A percentile compares a stretch with the other conserved stretches of the same genome.
These are phyloP conservation scores for Plasmodium sp. DNA, from an alignment of 169 alveolate genomes.

Conservation along the genomic window DNA sequence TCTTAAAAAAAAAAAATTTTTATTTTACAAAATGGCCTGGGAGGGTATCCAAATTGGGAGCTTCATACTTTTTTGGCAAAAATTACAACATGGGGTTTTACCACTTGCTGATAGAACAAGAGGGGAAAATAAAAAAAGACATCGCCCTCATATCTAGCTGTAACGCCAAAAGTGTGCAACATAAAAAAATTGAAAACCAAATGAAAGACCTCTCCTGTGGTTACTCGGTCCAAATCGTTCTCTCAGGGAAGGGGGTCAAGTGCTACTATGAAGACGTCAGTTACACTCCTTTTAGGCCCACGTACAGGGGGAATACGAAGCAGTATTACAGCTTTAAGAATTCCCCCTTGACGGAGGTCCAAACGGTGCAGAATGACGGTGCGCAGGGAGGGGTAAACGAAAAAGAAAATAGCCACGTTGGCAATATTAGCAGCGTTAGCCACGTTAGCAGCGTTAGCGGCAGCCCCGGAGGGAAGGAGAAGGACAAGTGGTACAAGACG, in stretches of 20 bases:
- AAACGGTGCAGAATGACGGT: conserved; percentile 13
- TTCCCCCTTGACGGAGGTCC: not conserved
- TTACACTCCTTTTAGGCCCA: conserved; percentile 30
- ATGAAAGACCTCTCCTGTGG: conserved; percentile 87
- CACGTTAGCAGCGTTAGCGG: not conserved
- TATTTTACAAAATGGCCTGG: conserved; percentile 85
- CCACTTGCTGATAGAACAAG: conserved; percentile 73
- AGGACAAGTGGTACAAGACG: conserved; percentile 11
- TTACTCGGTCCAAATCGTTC: conserved; percentile 87
- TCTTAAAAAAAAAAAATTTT: conserved; percentile 77
- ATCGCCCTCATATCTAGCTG: conserved; percentile 82
- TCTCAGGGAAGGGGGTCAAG: conserved; percentile 90
- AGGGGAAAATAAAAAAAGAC: conserved; percentile 75
- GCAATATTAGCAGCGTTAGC: not conserved
- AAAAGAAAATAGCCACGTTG: not conserved
- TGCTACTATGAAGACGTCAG: conserved; percentile 85
- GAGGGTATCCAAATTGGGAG: conserved; percentile 78
- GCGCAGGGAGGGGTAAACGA: not conserved
- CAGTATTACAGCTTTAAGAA: conserved; percentile 50
- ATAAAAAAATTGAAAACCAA: conserved; percentile 80
- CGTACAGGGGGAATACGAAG: conserved; percentile 49
- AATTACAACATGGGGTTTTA: conserved; percentile 74
- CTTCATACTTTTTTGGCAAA: conserved; percentile 79
- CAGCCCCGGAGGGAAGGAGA: not conserved
- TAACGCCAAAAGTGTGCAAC: conserved; percentile 68